A percentile compares a stretch with the other conserved stretches of the same genome.
Evolutionary conservation across 2,329 filamentous ascomycete species (phyloP).

Genomic region (Fusarium aywerte): DNA sequence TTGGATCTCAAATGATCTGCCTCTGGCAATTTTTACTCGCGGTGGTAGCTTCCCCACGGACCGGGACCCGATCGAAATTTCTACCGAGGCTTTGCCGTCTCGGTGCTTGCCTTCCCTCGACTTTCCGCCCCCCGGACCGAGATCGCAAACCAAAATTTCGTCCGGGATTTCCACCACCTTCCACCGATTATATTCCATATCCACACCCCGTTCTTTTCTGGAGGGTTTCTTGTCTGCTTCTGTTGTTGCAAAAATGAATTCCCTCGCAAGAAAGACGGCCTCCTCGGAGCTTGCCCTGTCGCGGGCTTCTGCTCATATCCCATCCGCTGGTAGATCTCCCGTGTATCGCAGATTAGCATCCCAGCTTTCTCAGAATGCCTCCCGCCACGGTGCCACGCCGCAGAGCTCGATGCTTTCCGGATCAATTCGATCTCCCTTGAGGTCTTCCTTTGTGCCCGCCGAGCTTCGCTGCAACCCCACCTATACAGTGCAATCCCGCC

Average conservation of each 20-base stretch:
- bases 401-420: conserved; percentile 43
- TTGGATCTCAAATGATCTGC: conserved; percentile 27
- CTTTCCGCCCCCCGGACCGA: conserved; percentile 50
- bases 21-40: conserved; percentile 45
- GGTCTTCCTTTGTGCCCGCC: conserved; percentile 58
- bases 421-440: conserved; percentile 53
- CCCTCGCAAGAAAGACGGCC: conserved; percentile 57
- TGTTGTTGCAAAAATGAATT: conserved; percentile 57
- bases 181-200: conserved; percentile 41
- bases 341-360: conserved; percentile 61
- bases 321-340: conserved; percentile 58
- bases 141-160: conserved; percentile 55
- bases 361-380: conserved; percentile 48
- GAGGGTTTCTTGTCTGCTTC: conserved; percentile 43
- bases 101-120: conserved; percentile 48
- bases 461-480: conserved; percentile 50
- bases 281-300: conserved; percentile 56
- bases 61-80: conserved; percentile 14
- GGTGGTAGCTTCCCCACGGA: conserved; percentile 19
- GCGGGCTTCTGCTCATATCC: conserved; percentile 54
- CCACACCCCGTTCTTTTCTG: conserved; percentile 46
- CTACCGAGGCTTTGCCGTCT: conserved; percentile 51
- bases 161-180: conserved; percentile 47
- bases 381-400: conserved; percentile 44
- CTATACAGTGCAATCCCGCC: conserved; percentile 46